Base-by-base conservation (phyloP, 495 filamentous ascomycete species). In the Neurospora sp. region DNA sequence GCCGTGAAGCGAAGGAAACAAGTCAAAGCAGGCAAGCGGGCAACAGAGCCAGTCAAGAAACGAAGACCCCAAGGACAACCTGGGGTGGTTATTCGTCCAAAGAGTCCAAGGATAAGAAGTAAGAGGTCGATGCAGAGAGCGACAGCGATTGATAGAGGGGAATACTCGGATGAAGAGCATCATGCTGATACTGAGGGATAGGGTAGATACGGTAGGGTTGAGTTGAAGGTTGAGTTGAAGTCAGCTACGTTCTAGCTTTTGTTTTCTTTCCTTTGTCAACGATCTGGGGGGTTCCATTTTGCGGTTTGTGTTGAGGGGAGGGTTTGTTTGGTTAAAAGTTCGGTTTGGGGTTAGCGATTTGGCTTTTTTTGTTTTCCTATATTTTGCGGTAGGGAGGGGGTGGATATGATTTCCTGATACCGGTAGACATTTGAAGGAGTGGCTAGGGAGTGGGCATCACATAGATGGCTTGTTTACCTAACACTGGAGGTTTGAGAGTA, bases 1-100 rank as follows among this genome's bases (percentile, higher is more conserved):
- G 75, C 80, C 6, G 79, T 81, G 4, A 76, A 72, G 70, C 71
- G 81, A 70, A 73, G 81, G 41, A 82, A 81, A 74, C 76, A 84
- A 31, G 74, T 70, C 6, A 84, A 80, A 73, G 69, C 79, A 14
- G 71, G 46, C 12, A 76, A 79, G 72, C 71, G 81, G 10, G 74
- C 78, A 8, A 35, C 54, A 9, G 54, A 62, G 27, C 74, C 75
- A 6, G 69, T 38, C 8, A 66, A 62, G 20, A 72, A 20, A 40
- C 39, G 48, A 70, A 72, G 35, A 37, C 73, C n/a, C 70, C 70
- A 46, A 74, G 73, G 42, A 18, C 20, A 16, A 79, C n/a, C 11
- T 20, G 62, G 48, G 10, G 59, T 38, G 38, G 39, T 42, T 14
- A 20, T 18, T 37, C 46, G 8, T 1, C 39, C 62, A 16, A 74